Percentiles rank a stretch among this genome's conserved stretches.
These are phyloP conservation scores for Sporothrix brunneoviolacea DNA, from an alignment of 2,329 filamentous ascomycete species.

Conservation along the genomic window DNA sequence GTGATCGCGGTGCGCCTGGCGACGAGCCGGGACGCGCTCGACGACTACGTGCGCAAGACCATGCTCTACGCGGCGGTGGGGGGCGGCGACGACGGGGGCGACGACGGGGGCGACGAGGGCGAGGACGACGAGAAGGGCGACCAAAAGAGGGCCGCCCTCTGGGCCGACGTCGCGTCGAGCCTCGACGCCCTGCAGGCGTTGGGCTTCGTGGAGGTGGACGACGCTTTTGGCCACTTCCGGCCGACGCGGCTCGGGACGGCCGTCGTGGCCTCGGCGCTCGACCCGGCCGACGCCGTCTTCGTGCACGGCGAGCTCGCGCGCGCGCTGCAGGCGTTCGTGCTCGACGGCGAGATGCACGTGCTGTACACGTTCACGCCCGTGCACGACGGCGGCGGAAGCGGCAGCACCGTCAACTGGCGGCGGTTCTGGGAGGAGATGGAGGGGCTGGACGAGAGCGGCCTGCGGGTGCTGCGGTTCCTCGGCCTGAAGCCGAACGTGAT, in stretches of 20 bases:
- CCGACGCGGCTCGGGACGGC: conserved; percentile 63
- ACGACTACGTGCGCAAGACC: conserved; percentile 63
- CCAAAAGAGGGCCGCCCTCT: neutral
- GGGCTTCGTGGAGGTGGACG: conserved; percentile 45
- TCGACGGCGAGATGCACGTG: conserved; percentile 76
- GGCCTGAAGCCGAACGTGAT: conserved; percentile 62
- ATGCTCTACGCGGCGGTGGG: conserved; percentile 53
- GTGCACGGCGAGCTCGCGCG: conserved; percentile 61
- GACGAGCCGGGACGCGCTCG: conserved; percentile 55
- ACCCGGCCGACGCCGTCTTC: conserved; percentile 69
- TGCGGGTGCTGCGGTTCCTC: conserved; percentile 61
- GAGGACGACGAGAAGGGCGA: conserved; percentile 29
- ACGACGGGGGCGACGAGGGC: conserved; percentile 23
- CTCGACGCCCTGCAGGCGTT: conserved; percentile 30
- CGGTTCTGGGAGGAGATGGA: conserved; percentile 67
- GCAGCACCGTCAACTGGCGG: conserved; percentile 59
- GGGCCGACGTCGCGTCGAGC: conserved; percentile 48
- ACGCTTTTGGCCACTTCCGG: conserved; percentile 45
- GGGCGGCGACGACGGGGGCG: neutral
- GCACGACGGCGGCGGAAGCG: conserved; percentile 39
- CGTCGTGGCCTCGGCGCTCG: conserved; percentile 64
- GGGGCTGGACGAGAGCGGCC: conserved; percentile 60
- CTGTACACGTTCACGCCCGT: conserved; percentile 73
- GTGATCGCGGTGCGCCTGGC: conserved; percentile 62
- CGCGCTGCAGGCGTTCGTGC: conserved; percentile 65